phyloP scores from a whole-genome alignment of 805 yeast species.

The Candida multigemmis region DNA sequence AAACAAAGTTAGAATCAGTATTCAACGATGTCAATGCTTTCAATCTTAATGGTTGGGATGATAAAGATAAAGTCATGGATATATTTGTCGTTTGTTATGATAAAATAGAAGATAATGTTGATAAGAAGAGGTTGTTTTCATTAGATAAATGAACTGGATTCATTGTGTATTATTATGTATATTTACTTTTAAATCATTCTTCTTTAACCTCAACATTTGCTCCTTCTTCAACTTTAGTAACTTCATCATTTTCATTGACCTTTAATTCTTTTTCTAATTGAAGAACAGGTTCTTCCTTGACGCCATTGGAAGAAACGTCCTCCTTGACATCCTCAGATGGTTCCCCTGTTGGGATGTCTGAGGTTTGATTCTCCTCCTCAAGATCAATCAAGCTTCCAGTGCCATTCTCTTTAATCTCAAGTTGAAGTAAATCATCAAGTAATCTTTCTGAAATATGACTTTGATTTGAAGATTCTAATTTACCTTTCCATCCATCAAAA shows the following conservation, averaged over 20 bases:
- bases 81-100: slow-evolving; percentile 21
- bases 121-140: too few relatives aligned
- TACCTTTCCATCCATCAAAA: slow-evolving; percentile 61
- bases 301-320: too few relatives aligned
- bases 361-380: slow-evolving; percentile 3
- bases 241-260: slow-evolving; percentile 4
- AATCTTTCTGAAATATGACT: slow-evolving; percentile 55
- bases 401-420: background rate
- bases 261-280: too few relatives aligned
- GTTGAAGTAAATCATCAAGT: slow-evolving; percentile 22
- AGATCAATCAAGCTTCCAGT: slow-evolving; percentile 9
- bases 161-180: too few relatives aligned
- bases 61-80: slow-evolving; percentile 1
- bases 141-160: too few relatives aligned
- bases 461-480: slow-evolving; percentile 44
- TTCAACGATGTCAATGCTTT: slow-evolving; percentile 17
- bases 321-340: background rate
- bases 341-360: background rate
- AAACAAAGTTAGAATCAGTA: slow-evolving; percentile 12
- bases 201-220: slow-evolving; percentile 17
- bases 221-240: slow-evolving; percentile 24
- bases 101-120: slow-evolving; percentile 13
- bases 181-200: too few relatives aligned
- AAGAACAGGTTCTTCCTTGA: too few relatives aligned
- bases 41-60: slow-evolving; percentile 5